These are phyloP conservation scores for Leccinum variicolor DNA, from an alignment of 768 basidiomycete genomes.

Conservation along the genomic window DNA sequence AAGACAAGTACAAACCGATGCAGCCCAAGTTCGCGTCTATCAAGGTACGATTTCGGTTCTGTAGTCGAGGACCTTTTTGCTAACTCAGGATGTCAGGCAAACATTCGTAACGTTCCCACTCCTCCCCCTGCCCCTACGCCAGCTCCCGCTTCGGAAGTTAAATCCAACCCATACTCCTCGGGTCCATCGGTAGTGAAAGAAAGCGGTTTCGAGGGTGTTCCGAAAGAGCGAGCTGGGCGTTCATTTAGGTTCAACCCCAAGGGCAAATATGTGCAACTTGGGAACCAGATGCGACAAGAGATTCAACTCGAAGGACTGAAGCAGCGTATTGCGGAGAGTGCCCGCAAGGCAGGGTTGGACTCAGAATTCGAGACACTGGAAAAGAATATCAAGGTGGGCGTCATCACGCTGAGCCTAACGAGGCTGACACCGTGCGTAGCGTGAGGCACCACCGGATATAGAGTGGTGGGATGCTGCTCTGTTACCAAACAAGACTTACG, in stretches of 20 bases:
- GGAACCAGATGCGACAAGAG: slow-evolving; percentile 69
- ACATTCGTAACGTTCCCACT: slow-evolving; percentile 70
- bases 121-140: slow-evolving; percentile 45
- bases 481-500: slow-evolving; percentile 76
- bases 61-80: not conserved
- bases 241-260: slow-evolving; percentile 86
- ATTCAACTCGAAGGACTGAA: slow-evolving; percentile 87
- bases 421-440: slow-evolving; percentile 38
- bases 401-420: not conserved
- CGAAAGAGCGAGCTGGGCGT: slow-evolving; percentile 65
- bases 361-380: slow-evolving; percentile 90
- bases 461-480: slow-evolving; percentile 98
- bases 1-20: slow-evolving; percentile 97
- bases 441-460: slow-evolving; percentile 80
- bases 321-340: slow-evolving; percentile 88
- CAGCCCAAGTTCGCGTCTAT: slow-evolving; percentile 98
- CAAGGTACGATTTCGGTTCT: slow-evolving; percentile 47
- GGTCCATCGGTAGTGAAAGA: slow-evolving; percentile 45
- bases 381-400: slow-evolving; percentile 77
- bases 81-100: slow-evolving; percentile 46
- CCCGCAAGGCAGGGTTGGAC: slow-evolving; percentile 91
- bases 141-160: slow-evolving; percentile 38
- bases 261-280: slow-evolving; percentile 83
- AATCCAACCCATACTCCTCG: slow-evolving; percentile 77
- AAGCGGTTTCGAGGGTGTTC: slow-evolving; percentile 68